These are phyloP conservation scores for Dendrobium nobile DNA, from an alignment of 106 monocot species.

Conservation along the genomic window DNA sequence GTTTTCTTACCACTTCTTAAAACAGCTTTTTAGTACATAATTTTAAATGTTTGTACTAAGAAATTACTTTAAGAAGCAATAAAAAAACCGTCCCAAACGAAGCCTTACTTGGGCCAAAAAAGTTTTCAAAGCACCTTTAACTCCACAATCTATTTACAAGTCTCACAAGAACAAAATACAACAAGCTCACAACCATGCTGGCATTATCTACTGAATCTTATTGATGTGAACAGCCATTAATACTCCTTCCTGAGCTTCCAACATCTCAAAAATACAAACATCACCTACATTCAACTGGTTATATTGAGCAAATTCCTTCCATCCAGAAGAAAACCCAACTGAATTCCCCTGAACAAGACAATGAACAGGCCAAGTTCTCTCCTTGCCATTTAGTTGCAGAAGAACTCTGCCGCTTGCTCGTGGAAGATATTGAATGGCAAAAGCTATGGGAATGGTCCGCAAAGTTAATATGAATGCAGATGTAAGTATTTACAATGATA, in stretches of 20 bases:
- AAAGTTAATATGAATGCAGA: not conserved
- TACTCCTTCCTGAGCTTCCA: not conserved
- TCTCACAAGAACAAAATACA: not conserved
- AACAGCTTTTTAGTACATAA: too few species aligned
- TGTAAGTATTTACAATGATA: not conserved
- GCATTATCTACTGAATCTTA: not conserved
- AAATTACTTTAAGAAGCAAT: too few species aligned
- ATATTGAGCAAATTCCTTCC: conserved; percentile 14
- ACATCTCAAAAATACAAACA: conserved; percentile 20
- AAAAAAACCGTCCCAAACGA: too few species aligned
- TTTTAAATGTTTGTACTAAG: too few species aligned
- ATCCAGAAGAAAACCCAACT: conserved; percentile 4
- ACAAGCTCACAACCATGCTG: not conserved
- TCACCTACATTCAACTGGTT: conserved; percentile 20
- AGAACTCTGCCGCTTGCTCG: not conserved
- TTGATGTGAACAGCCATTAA: conserved; percentile 13
- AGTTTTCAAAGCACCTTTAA: not conserved
- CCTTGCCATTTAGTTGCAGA: conserved; percentile 8
- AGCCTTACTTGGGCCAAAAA: not conserved
- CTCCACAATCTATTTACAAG: not conserved
- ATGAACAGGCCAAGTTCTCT: conserved; percentile 1
- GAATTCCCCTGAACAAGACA: not conserved
- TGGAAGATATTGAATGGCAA: conserved; percentile 6
- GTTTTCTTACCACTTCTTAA: too few species aligned
- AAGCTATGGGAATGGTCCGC: conserved; percentile 9